Percentiles rank a stretch among this genome's conserved stretches.
phyloP scores from a whole-genome alignment of 139 green algal genomes.

The Chlamydomonas sp. region DNA sequence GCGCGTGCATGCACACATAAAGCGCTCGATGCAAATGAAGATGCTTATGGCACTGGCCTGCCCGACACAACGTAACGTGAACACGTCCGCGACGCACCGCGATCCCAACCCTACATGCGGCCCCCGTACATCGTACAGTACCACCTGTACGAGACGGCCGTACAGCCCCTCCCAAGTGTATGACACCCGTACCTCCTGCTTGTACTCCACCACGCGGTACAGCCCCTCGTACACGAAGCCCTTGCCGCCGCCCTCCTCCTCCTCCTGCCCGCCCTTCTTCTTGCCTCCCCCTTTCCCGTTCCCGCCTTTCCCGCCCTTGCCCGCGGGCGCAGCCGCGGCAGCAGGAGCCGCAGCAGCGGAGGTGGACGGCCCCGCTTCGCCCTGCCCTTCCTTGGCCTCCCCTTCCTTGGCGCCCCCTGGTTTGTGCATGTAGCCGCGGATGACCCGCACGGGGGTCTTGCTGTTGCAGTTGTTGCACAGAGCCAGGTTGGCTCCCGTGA shows the following conservation, averaged over 20 bases:
- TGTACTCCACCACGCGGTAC: conserved; percentile 59
- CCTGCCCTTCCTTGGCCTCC: not conserved
- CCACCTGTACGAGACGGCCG: not conserved
- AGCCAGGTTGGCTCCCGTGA: conserved; percentile 50
- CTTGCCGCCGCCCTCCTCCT: not conserved
- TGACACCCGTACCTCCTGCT: conserved; percentile 8
- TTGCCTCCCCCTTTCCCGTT: not conserved
- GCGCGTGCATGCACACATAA: too few relatives aligned
- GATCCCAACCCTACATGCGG: not conserved
- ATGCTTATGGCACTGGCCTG: too few relatives aligned
- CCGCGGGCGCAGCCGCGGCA: not conserved
- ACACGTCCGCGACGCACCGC: too few relatives aligned
- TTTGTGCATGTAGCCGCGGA: conserved; percentile 51
- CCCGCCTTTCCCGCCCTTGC: not conserved
- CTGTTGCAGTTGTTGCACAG: conserved; percentile 42
- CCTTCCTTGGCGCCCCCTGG: conserved; percentile 26
- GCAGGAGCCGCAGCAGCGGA: not conserved
- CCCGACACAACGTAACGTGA: too few relatives aligned
- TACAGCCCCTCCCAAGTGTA: not conserved
- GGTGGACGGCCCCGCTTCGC: not conserved
- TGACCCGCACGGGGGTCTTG: conserved; percentile 63
- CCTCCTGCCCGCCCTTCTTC: not conserved
- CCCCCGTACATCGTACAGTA: not conserved
- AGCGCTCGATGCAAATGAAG: too few relatives aligned
- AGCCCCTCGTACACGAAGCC: conserved; percentile 73